These are phyloP conservation scores for Boletus rubescentipes DNA, from an alignment of 768 basidiomycete genomes.

Conservation along the genomic window DNA sequence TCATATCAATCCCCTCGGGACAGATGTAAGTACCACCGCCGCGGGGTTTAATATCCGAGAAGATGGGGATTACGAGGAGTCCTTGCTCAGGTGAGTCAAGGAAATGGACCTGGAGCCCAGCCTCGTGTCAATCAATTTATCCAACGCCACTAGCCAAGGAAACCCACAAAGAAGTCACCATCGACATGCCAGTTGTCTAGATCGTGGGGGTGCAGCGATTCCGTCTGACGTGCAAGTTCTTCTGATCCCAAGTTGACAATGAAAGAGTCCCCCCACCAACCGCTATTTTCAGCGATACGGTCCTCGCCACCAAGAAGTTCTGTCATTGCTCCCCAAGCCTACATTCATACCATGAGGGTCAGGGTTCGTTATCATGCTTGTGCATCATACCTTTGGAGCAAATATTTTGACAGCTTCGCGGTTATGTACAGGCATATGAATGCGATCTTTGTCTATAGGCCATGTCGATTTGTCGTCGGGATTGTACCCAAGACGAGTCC, in stretches of 20 bases:
- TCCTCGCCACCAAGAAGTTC: conserved; percentile 9
- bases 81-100: conserved; percentile 13
- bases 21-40: conserved; percentile 3
- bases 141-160: background rate
- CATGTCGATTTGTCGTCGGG: conserved; percentile 57
- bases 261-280: conserved; percentile 5
- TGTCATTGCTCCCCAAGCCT: conserved; percentile 2
- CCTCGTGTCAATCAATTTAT: background rate
- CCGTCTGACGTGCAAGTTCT: background rate
- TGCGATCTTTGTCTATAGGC: conserved; percentile 41
- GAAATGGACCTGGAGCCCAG: conserved; percentile 3
- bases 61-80: conserved; percentile 3
- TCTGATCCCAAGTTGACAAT: conserved; percentile 12
- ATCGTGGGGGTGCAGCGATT: background rate
- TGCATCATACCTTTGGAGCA: conserved; percentile 45
- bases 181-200: conserved; percentile 3
- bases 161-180: conserved; percentile 7
- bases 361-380: background rate
- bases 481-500: conserved; percentile 52
- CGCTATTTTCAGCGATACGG: background rate
- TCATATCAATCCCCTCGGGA: conserved; percentile 6
- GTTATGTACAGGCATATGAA: conserved; percentile 56
- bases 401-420: conserved; percentile 42
- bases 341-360: background rate
- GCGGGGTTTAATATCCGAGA: conserved; percentile 5